These are phyloP conservation scores for Vaccinium macrocarpon DNA, from an alignment of 148 eudicot species.

Conservation along the genomic window DNA sequence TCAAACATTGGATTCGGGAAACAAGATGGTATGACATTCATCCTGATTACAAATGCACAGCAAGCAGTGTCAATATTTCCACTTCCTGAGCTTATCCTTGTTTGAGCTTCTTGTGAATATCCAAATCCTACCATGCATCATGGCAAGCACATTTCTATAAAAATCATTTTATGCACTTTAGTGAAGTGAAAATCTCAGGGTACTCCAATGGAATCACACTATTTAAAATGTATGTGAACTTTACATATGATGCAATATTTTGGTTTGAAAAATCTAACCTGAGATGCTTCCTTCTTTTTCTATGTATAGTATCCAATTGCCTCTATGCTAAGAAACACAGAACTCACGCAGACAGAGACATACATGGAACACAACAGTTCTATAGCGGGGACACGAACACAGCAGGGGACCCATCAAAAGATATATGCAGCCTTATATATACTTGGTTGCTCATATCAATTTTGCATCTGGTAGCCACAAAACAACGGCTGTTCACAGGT, in stretches of 20 bases:
- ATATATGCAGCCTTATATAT: too few species aligned
- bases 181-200: neutral
- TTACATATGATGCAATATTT: neutral
- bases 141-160: neutral
- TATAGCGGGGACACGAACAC: neutral
- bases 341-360: neutral
- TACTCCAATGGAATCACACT: neutral
- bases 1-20: neutral
- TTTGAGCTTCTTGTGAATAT: neutral
- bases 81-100: neutral
- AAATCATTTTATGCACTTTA: neutral
- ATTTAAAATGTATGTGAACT: neutral
- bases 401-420: too few species aligned
- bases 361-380: neutral
- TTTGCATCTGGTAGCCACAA: too few species aligned
- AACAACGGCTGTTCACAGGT: too few species aligned
- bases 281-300: neutral
- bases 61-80: neutral
- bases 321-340: neutral
- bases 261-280: neutral
- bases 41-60: neutral
- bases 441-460: too few species aligned
- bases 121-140: neutral
- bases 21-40: neutral
- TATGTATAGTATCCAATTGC: neutral